Base-by-base conservation (phyloP, 306 rosid species). In the Citrullus colocynthis region DNA sequence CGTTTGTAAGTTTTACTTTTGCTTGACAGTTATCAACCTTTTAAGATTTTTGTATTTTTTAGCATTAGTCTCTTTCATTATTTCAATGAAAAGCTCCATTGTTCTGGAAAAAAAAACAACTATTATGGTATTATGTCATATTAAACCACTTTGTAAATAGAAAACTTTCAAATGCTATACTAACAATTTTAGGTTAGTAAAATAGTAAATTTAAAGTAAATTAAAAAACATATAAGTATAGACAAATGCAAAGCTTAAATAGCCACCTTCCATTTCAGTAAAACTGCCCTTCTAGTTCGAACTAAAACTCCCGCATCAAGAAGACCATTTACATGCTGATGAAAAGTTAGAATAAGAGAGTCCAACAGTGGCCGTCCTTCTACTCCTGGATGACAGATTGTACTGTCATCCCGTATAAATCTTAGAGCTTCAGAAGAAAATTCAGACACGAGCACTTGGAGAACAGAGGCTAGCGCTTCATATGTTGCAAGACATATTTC, bases 401-500 rank as follows among this genome's bases (percentile, higher is more conserved):
- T 80, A 79, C 82, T 79, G 45, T 80, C 82, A 81, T 83, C 90
- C 83, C 57, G 71, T 30, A 81, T 51, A 48, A 75, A 78, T 84
- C 80, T 57, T 82, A 80, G 69, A 76, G 82, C 42, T 54, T 81
- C 87, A 84, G 76, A 78, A 81, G 87, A 84, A 88, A 77, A 90
- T 61, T 85, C 20, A 30, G 92, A 82, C 49, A 80, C 89, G 66
- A 90, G 84, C 51, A 85, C 90, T 75, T 81, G 85, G 78, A 94
- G 87, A 84, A 83, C 93, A 82, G 83, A 81, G 83, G 87, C 85
- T 83, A 94, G 81, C 12, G 91, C 90, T 86, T 94, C 96, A 85
- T 90, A 89, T 78, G 96, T 90, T 39, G 97, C 98, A 83, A 94
- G 90, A 88, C 78, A 54, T 81, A 92, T 83, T 88, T 94, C 98